These are phyloP conservation scores for Magnolia sinica DNA, from an alignment of 164 flowering plant species.

Conservation along the genomic window DNA sequence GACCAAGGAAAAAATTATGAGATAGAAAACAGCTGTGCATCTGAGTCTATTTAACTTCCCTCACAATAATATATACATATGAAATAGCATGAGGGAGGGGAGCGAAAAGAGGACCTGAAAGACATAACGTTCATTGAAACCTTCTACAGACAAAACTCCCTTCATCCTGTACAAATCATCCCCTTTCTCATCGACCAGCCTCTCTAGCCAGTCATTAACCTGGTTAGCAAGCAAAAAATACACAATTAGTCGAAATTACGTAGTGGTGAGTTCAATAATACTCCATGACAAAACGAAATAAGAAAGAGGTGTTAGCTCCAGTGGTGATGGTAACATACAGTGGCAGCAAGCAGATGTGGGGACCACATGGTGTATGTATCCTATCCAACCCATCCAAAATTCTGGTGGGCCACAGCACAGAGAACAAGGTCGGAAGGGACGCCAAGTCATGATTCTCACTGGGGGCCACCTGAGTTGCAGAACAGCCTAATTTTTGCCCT, in stretches of 20 bases:
- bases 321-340: no score
- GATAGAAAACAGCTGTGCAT: not conserved
- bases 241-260: not conserved
- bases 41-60: no score
- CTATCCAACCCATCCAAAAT: no score
- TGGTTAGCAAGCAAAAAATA: slow-evolving; percentile 15
- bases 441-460: no score
- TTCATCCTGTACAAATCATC: slow-evolving; percentile 95
- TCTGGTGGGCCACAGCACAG: no score
- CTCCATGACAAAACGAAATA: not conserved
- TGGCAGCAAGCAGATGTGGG: no score
- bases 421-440: no score
- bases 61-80: no score
- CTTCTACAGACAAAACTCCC: slow-evolving; percentile 67
- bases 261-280: not conserved
- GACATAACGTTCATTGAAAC: slow-evolving; percentile 69
- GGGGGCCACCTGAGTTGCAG: no score
- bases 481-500: no score
- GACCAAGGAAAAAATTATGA: not conserved
- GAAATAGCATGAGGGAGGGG: not conserved
- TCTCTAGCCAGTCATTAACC: slow-evolving; percentile 97
- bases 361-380: no score
- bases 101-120: slow-evolving; percentile 56
- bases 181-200: slow-evolving; percentile 90
- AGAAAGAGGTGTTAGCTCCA: no score